phyloP scores from a whole-genome alignment of 2,329 filamentous ascomycete genomes.

The Fusarium cyanostomum region DNA sequence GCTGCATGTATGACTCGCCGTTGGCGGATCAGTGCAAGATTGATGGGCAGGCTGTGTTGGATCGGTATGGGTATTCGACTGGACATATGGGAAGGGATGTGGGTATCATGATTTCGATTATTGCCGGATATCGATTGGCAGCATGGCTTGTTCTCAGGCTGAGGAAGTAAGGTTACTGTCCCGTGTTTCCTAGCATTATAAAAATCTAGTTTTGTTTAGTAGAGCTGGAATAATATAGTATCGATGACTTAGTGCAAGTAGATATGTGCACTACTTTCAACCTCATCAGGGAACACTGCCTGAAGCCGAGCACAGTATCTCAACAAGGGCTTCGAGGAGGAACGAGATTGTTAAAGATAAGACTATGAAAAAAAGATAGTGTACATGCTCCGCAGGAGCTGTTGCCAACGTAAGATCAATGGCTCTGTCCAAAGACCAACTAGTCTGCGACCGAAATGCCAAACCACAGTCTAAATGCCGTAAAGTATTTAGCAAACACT shows the following conservation, averaged over 20 bases:
- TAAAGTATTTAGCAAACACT: constrained; percentile 19
- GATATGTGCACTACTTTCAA: no score
- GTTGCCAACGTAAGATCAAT: not conserved
- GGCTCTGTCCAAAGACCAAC: not conserved
- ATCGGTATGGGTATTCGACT: constrained; percentile 73
- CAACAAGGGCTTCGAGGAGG: no score
- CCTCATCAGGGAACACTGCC: no score
- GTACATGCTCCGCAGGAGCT: not conserved
- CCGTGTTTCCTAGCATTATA: no score
- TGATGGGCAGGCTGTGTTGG: constrained; percentile 74
- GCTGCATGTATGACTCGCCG: constrained; percentile 76
- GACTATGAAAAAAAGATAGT: not conserved
- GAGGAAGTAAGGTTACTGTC: constrained; percentile 22
- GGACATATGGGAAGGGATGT: constrained; percentile 79
- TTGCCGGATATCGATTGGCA: constrained; percentile 64
- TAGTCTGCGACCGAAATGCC: not conserved
- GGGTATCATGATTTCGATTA: constrained; percentile 81
- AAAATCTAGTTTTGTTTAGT: no score
- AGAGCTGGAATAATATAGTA: no score
- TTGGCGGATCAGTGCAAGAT: constrained; percentile 69
- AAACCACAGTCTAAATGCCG: not conserved
- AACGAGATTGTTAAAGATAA: not conserved
- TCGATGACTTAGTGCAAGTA: no score
- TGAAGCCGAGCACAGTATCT: no score
- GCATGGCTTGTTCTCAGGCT: constrained; percentile 69